phyloP scores from a whole-genome alignment of 164 flowering plant species.

The Kalanchoe fedtschenkoi region DNA sequence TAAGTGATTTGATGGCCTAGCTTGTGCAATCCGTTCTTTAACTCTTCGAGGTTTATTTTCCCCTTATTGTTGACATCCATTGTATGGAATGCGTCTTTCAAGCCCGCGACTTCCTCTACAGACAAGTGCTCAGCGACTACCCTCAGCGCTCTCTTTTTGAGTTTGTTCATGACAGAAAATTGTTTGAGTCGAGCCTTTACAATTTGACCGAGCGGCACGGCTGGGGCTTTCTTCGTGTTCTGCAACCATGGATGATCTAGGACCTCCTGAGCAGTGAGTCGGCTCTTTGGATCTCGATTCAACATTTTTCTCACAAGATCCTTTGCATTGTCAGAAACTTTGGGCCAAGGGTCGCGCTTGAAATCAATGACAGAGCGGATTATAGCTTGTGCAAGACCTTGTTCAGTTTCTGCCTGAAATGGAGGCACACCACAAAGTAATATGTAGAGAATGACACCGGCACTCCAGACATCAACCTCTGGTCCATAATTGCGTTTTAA shows the following conservation, averaged over 20 bases:
- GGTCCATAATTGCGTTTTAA: conserved; percentile 9
- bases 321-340: conserved; percentile 54
- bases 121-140: conserved; percentile 87
- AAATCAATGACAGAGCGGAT: conserved; percentile 26
- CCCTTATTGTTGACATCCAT: conserved; percentile 69
- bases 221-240: conserved; percentile 50
- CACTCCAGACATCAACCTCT: conserved; percentile 11
- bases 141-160: conserved; percentile 54
- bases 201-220: conserved; percentile 55
- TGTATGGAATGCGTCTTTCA: conserved; percentile 70
- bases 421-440: conserved; percentile 9
- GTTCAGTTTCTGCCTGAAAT: conserved; percentile 14
- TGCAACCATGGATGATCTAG: conserved; percentile 61
- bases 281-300: conserved; percentile 39
- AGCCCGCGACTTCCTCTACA: conserved; percentile 81
- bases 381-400: conserved; percentile 20
- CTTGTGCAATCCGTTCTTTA: conserved; percentile 54
- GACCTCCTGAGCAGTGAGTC: conserved; percentile 54
- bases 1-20: conserved; percentile 72
- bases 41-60: conserved; percentile 55
- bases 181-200: conserved; percentile 65
- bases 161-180: conserved; percentile 63
- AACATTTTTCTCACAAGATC: conserved; percentile 61
- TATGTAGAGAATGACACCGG: conserved; percentile 7
- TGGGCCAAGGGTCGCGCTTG: conserved; percentile 65